Conservation (phyloP, 306 rosid species). For the Quercus dentata region DNA sequence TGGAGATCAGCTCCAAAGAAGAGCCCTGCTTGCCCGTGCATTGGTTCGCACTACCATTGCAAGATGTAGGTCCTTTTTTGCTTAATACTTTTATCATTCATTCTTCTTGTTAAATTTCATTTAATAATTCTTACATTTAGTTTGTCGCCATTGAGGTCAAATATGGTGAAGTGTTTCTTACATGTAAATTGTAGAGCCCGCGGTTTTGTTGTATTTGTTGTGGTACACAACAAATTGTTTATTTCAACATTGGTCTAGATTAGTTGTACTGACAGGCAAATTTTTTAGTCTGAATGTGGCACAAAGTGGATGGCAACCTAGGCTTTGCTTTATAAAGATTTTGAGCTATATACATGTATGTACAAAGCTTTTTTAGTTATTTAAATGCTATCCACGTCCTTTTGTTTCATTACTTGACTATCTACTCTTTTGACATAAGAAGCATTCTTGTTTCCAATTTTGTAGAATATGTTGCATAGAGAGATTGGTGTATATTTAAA, state of each 20-base stretch:
- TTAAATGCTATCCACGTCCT: not conserved
- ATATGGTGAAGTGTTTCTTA: not conserved
- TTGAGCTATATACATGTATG: not conserved
- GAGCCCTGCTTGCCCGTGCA: slow-evolving; percentile 72
- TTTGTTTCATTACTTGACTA: not conserved
- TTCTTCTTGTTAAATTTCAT: slow-evolving; percentile 4
- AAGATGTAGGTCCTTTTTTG: slow-evolving; percentile 61
- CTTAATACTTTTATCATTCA: not conserved
- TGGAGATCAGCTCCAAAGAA: slow-evolving; percentile 57
- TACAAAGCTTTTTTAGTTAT: not conserved
- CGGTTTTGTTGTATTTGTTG: not conserved
- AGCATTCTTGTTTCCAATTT: not conserved
- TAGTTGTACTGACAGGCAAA: not conserved
- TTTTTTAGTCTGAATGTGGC: not conserved
- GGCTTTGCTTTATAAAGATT: not conserved
- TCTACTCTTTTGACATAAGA: slow-evolving; percentile 7
- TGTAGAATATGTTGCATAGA: not conserved
- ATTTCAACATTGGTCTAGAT: not conserved
- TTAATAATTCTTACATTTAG: not conserved
- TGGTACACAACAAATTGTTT: not conserved
- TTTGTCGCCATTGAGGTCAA: not conserved
- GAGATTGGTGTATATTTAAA: slow-evolving; percentile 31
- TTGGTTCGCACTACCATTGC: slow-evolving; percentile 86
- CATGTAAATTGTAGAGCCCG: not conserved
- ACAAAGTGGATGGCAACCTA: not conserved